phyloP scores from a whole-genome alignment of 2,329 filamentous ascomycete species.

The Colletotrichum sojae region DNA sequence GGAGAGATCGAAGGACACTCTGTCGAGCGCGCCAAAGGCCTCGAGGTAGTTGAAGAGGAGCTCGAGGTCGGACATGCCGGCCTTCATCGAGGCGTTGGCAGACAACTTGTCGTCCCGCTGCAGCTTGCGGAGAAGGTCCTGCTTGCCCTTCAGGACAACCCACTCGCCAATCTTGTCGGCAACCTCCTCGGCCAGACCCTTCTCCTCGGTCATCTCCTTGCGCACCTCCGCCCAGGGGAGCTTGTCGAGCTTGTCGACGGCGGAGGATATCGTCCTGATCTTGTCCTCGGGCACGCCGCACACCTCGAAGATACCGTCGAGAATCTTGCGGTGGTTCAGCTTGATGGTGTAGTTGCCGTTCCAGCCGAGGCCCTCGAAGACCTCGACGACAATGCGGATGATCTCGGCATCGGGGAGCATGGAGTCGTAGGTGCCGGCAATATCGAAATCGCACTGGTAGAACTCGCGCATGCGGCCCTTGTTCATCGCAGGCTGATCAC shows the following conservation, averaged over 20 bases:
- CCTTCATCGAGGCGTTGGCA: slow-evolving; percentile 81
- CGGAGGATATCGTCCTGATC: slow-evolving; percentile 89
- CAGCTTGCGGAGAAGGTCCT: slow-evolving; percentile 80
- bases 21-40: slow-evolving; percentile 79
- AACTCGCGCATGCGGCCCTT: slow-evolving; percentile 96
- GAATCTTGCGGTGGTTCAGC: slow-evolving; percentile 93
- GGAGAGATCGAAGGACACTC: slow-evolving; percentile 90
- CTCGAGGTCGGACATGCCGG: slow-evolving; percentile 85
- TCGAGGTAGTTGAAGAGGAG: slow-evolving; percentile 87
- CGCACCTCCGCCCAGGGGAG: slow-evolving; percentile 90
- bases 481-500: slow-evolving; percentile 86
- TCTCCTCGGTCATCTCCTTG: slow-evolving; percentile 94
- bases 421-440: slow-evolving; percentile 87
- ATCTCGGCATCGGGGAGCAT: slow-evolving; percentile 96
- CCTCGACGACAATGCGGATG: slow-evolving; percentile 85
- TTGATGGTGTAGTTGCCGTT: slow-evolving; percentile 86
- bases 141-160: slow-evolving; percentile 82
- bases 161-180: slow-evolving; percentile 92
- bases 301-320: slow-evolving; percentile 93
- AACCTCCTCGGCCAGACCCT: slow-evolving; percentile 81
- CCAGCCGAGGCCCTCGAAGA: slow-evolving; percentile 86
- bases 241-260: slow-evolving; percentile 97
- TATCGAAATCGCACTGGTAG: slow-evolving; percentile 97
- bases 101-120: slow-evolving; percentile 76
- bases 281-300: slow-evolving; percentile 90